Percentiles rank a stretch among this genome's conserved stretches.
Evolutionary conservation across 2,329 filamentous ascomycete genomes (phyloP).

Genomic region (Ambrosiella xylebori): DNA sequence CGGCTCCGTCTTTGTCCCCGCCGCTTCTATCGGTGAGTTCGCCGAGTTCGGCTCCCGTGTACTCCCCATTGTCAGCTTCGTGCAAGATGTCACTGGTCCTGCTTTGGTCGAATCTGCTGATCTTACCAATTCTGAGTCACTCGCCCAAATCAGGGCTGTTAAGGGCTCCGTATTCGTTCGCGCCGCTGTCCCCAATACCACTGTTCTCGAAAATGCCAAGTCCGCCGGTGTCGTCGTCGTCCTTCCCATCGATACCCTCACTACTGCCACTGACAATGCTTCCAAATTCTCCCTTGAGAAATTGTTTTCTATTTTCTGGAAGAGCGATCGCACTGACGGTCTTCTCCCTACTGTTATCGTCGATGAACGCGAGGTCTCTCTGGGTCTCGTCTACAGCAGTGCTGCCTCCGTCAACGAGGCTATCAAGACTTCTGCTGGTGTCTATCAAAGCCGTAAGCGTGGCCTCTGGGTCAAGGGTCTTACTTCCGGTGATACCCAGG

Average conservation of each 20-base stretch:
- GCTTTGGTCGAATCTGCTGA: constrained; percentile 34
- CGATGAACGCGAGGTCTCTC: constrained; percentile 65
- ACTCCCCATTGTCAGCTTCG: constrained; percentile 31
- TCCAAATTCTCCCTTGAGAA: constrained; percentile 48
- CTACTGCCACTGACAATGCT: constrained; percentile 45
- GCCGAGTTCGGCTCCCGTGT: constrained; percentile 39
- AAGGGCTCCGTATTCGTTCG: constrained; percentile 35
- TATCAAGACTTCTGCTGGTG: constrained; percentile 57
- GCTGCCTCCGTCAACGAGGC: constrained; percentile 79
- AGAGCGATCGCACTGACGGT: constrained; percentile 66
- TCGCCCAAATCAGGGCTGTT: constrained; percentile 28
- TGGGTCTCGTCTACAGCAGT: constrained; percentile 90
- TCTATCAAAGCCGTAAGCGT: constrained; percentile 91
- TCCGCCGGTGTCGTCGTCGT: constrained; percentile 49
- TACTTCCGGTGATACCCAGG: constrained; percentile 83
- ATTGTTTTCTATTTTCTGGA: constrained; percentile 58
- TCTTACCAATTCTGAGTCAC: constrained; percentile 23
- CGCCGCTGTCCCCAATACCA: constrained; percentile 24
- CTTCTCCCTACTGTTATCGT: constrained; percentile 82
- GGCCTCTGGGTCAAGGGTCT: constrained; percentile 95
- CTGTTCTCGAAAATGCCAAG: constrained; percentile 30
- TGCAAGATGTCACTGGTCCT: constrained; percentile 31
- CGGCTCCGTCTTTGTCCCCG: constrained; percentile 64
- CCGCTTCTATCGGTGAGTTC: constrained; percentile 46
- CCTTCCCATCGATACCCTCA: constrained; percentile 52